These are phyloP conservation scores for Taiwanofungus camphoratus DNA, from an alignment of 1,284 basidiomycete species.

Conservation along the genomic window DNA sequence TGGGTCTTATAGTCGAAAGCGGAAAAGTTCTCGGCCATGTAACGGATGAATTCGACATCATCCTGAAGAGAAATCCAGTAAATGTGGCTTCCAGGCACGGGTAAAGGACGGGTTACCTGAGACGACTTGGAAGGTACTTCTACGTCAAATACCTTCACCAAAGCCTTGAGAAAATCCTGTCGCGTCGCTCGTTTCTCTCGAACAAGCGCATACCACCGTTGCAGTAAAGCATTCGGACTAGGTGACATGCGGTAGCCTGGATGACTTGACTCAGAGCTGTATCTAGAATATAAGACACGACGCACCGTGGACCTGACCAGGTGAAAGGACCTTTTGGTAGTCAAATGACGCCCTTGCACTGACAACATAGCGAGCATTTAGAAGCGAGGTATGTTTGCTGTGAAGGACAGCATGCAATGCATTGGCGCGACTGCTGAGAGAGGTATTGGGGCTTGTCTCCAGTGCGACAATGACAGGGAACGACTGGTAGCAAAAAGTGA, in stretches of 20 bases:
- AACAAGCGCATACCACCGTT: slow-evolving; percentile 87
- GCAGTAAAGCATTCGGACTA: slow-evolving; percentile 67
- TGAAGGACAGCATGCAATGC: slow-evolving; percentile 81
- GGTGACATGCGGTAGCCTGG: slow-evolving; percentile 57
- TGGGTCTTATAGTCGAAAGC: slow-evolving; percentile 90
- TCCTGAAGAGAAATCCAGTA: slow-evolving; percentile 38
- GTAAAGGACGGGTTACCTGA: slow-evolving; percentile 33
- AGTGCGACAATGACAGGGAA: slow-evolving; percentile 91
- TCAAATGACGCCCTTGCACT: slow-evolving; percentile 78
- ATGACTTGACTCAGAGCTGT: not conserved
- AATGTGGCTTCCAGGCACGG: not conserved
- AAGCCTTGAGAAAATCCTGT: slow-evolving; percentile 82
- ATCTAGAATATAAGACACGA: slow-evolving; percentile 6
- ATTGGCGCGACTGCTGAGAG: slow-evolving; percentile 70
- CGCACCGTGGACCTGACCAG: slow-evolving; percentile 45
- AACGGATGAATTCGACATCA: slow-evolving; percentile 80
- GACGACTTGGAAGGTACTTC: slow-evolving; percentile 39
- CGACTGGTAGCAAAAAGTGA: slow-evolving; percentile 45
- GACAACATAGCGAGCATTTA: slow-evolving; percentile 81
- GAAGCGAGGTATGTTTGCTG: slow-evolving; percentile 83
- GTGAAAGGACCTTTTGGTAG: slow-evolving; percentile 66
- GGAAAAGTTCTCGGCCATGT: slow-evolving; percentile 92
- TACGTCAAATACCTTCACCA: slow-evolving; percentile 79
- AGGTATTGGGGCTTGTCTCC: slow-evolving; percentile 70
- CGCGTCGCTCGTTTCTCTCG: slow-evolving; percentile 82